Percentiles rank a stretch among this genome's conserved stretches.
These are phyloP conservation scores for Ormosia emarginata DNA, from an alignment of 306 rosid species.

Conservation along the genomic window DNA sequence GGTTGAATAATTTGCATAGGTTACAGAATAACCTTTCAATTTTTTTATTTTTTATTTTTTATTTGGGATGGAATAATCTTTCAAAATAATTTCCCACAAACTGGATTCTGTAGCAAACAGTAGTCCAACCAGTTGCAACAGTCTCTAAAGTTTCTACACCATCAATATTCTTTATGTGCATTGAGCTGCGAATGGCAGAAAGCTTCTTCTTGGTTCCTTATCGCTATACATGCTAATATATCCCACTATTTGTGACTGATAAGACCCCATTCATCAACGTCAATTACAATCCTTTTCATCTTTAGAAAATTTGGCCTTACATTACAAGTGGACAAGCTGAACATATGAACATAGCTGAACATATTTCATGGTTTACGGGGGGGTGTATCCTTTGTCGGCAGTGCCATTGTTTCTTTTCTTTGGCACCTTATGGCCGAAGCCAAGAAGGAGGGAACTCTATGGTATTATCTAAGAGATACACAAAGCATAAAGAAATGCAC, in stretches of 20 bases:
- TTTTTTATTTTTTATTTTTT: no score
- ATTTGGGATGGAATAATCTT: neutral
- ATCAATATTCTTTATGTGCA: neutral
- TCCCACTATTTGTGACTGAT: slow-evolving; percentile 20
- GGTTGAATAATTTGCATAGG: neutral
- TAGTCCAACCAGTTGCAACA: neutral
- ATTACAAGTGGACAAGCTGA: slow-evolving; percentile 9
- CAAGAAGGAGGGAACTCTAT: neutral
- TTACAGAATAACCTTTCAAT: neutral
- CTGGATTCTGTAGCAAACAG: neutral
- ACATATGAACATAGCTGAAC: slow-evolving; percentile 2
- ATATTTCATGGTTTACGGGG: slow-evolving; percentile 29
- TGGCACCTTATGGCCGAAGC: neutral
- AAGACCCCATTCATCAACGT: slow-evolving; percentile 17
- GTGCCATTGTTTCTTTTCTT: neutral
- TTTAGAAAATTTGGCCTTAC: slow-evolving; percentile 15
- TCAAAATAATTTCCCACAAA: neutral
- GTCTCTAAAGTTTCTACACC: neutral
- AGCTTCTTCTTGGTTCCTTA: neutral
- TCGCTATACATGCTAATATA: neutral
- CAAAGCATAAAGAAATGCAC: neutral
- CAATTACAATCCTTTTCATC: neutral
- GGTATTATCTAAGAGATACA: neutral
- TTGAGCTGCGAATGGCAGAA: neutral
- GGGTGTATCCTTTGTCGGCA: slow-evolving; percentile 23